Evolutionary conservation across 1,284 basidiomycete genomes (phyloP).

Genomic region (Anthracocystis panici-leucophaei): DNA sequence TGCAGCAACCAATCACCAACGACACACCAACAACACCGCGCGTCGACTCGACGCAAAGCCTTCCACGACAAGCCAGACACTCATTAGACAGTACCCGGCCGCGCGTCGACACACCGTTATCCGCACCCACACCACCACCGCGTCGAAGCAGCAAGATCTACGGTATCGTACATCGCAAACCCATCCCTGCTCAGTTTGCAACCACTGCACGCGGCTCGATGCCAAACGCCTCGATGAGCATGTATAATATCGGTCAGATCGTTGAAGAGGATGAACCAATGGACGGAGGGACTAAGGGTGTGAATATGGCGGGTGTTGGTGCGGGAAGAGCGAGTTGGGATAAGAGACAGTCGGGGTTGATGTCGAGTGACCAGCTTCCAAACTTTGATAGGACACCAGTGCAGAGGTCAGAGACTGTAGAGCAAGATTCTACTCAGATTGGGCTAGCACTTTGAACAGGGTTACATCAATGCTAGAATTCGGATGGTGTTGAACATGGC

Average conservation of each 20-base stretch:
- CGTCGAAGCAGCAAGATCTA: slow-evolving; percentile 29
- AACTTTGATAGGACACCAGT: too few relatives aligned
- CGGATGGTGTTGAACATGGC: too few relatives aligned
- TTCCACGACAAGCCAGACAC: neutral
- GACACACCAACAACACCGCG: neutral
- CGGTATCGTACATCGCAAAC: slow-evolving; percentile 4
- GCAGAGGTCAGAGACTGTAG: too few relatives aligned
- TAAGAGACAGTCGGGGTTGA: slow-evolving; percentile 13
- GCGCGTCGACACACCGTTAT: neutral
- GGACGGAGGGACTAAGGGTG: too few relatives aligned
- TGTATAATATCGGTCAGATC: slow-evolving; percentile 16
- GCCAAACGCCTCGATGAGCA: neutral
- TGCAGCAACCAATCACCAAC: neutral
- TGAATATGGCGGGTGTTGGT: neutral
- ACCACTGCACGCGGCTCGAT: neutral
- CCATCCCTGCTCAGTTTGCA: neutral
- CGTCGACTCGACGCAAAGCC: neutral
- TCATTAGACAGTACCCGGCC: slow-evolving; percentile 16
- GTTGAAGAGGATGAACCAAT: slow-evolving; percentile 21
- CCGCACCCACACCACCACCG: slow-evolving; percentile 20
- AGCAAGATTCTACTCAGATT: too few relatives aligned
- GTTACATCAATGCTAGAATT: too few relatives aligned
- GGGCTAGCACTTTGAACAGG: too few relatives aligned
- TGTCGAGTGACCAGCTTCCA: slow-evolving; percentile 10
- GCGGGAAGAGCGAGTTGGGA: neutral